Base-by-base conservation (phyloP, 352 stramenopile genomes). In the Bremia lactucae region DNA sequence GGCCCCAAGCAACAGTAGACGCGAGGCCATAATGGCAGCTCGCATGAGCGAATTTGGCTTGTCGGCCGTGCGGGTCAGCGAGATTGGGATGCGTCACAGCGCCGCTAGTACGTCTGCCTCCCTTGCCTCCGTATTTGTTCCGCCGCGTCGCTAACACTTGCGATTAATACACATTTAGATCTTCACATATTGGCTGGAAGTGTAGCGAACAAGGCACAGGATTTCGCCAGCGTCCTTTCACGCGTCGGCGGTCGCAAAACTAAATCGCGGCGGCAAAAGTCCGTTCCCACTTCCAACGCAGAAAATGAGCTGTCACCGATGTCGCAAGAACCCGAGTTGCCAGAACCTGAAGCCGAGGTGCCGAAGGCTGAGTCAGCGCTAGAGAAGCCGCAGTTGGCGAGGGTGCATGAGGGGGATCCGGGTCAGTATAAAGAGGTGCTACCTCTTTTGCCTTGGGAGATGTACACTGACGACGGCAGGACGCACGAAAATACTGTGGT, bases 391-490 rank as follows among this genome's bases (percentile, higher is more conserved):
- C 33, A 31, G 13, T 15, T 29, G 22, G 29, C 45, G 14, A 44
- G 41, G 36, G 29, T 46, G 29, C 28, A 54, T 10, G 42, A 37
- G 7, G 42, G 42, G 35, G 39, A 54, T 11, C 34, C 29, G 7
- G 45, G 28, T 18, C 9, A 47, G 20, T 42, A 53, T 43, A 56
- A 43, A 33, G 46, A 37, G 18, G 45, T 36, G 28, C 42, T 4
- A 2, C 52, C 37, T 7, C 16, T 82, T 42, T 55, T 83, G 10
- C 70, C 70, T 2, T 83, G 70, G 70, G 68, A 86, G 37, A 50
- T 63, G 6, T 47, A 43, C 14, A 46, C 57, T 18, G 62, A 67
- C 20, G 52, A 56, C 10, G 68, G 65, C 1, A 39, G 59, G 2
- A 61, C 62, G 8, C 45, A 55, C 31, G 73, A 76, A 36, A 66